A percentile compares a stretch with the other conserved stretches of the same genome.
Evolutionary conservation across 306 rosid species (phyloP).

Genomic region (Rosa multiflora): DNA sequence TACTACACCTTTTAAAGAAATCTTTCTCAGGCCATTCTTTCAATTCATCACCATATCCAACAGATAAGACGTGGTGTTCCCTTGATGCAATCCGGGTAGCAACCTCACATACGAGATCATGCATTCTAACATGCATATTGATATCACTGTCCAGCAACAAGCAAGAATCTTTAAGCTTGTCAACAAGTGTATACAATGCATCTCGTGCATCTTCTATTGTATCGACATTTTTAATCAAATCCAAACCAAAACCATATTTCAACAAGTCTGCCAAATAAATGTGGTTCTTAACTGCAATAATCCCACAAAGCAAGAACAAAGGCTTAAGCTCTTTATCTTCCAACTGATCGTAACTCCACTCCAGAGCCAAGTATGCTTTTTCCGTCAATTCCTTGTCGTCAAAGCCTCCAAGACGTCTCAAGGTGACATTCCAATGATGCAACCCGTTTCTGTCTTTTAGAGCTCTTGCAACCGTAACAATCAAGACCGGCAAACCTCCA

Average conservation of each 20-base stretch:
- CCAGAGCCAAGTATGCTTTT: conserved; percentile 1
- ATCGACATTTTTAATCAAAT: background rate
- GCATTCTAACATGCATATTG: background rate
- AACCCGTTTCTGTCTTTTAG: background rate
- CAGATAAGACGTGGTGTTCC: background rate
- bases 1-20: too few species aligned
- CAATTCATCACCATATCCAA: background rate
- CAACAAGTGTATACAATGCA: conserved; percentile 13
- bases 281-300: background rate
- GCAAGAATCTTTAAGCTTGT: conserved; percentile 9
- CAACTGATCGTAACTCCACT: background rate
- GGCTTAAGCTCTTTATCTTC: conserved; percentile 13
- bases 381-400: background rate
- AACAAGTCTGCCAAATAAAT: too few species aligned
- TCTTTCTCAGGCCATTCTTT: too few species aligned
- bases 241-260: conserved; percentile 16
- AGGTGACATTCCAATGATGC: too few species aligned
- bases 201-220: conserved; percentile 4
- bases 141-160: background rate
- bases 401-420: background rate
- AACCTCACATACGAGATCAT: background rate
- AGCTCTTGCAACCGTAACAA: conserved; percentile 2
- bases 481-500: background rate
- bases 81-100: background rate
- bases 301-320: conserved; percentile 30